phyloP scores from a whole-genome alignment of 2,329 filamentous ascomycete genomes.

The Drechslerella coelobrocha region DNA sequence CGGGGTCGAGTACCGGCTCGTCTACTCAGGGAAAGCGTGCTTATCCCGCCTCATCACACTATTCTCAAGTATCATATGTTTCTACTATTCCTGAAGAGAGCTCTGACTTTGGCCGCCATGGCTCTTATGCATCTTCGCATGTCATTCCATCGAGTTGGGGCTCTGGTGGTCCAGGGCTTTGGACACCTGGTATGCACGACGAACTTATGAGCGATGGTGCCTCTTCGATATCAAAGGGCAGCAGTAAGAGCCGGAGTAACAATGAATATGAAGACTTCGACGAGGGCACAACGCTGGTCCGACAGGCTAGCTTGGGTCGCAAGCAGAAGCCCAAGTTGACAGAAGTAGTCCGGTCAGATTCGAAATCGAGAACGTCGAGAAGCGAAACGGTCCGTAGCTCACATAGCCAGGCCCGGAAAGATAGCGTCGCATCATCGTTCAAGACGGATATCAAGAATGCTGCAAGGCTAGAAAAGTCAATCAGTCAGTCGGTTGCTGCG shows the following conservation, averaged over 20 bases:
- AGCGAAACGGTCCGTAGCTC: slow-evolving; percentile 24
- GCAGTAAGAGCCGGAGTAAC: slow-evolving; percentile 54
- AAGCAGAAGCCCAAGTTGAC: slow-evolving; percentile 67
- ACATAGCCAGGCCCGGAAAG: slow-evolving; percentile 21
- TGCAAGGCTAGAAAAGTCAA: slow-evolving; percentile 17
- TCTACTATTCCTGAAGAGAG: slow-evolving; percentile 79
- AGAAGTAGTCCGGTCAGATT: slow-evolving; percentile 57
- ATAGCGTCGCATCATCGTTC: slow-evolving; percentile 22
- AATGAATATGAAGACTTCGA: slow-evolving; percentile 57
- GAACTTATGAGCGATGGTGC: slow-evolving; percentile 49
- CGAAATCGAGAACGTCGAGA: slow-evolving; percentile 32
- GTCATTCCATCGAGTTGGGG: slow-evolving; percentile 75
- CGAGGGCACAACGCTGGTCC: slow-evolving; percentile 61
- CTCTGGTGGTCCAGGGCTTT: slow-evolving; percentile 58
- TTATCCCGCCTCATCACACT: slow-evolving; percentile 61
- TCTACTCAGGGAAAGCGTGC: slow-evolving; percentile 57
- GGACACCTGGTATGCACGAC: slow-evolving; percentile 62
- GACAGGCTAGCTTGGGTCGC: slow-evolving; percentile 69
- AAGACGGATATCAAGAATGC: slow-evolving; percentile 35
- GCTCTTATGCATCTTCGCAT: slow-evolving; percentile 73
- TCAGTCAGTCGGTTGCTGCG: slow-evolving; percentile 16
- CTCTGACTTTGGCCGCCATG: slow-evolving; percentile 64
- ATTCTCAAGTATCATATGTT: slow-evolving; percentile 67
- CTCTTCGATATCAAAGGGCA: slow-evolving; percentile 56
- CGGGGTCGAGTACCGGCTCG: slow-evolving; percentile 57